These are phyloP conservation scores for Ophiostoma sp. DNA, from an alignment of 2,329 filamentous ascomycete species.

Conservation along the genomic window DNA sequence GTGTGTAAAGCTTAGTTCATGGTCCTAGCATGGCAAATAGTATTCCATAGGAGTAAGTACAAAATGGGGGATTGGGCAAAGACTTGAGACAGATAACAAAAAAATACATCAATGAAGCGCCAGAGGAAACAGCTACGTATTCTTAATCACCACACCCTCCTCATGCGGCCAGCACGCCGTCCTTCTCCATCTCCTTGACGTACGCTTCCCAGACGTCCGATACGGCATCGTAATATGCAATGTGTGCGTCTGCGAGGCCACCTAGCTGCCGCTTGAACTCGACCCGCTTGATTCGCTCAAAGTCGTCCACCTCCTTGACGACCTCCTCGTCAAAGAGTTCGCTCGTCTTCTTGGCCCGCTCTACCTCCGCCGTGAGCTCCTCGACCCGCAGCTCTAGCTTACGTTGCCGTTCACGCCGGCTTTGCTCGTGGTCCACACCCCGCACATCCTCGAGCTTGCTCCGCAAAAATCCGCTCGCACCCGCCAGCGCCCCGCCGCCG, in stretches of 20 bases:
- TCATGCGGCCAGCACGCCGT: conserved; percentile 39
- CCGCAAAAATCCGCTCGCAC: conserved; percentile 79
- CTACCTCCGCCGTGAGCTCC: conserved; percentile 82
- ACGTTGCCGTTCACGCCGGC: conserved; percentile 75
- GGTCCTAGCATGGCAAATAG: not conserved
- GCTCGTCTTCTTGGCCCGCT: conserved; percentile 76
- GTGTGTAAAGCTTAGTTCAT: too few relatives aligned
- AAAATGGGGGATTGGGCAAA: conserved; percentile 9
- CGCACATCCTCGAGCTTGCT: conserved; percentile 95
- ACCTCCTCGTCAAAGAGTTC: conserved; percentile 97
- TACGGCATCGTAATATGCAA: conserved; percentile 76
- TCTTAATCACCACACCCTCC: not conserved
- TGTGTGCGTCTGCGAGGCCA: conserved; percentile 74
- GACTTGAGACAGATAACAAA: not conserved
- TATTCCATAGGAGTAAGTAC: not conserved
- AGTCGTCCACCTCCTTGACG: conserved; percentile 84
- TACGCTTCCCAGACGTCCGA: conserved; percentile 85
- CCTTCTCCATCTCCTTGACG: conserved; percentile 77
- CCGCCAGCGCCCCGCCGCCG: conserved; percentile 47
- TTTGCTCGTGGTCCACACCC: conserved; percentile 92
- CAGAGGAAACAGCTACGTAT: not conserved
- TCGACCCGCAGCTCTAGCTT: conserved; percentile 92
- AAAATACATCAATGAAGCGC: not conserved
- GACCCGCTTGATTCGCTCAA: conserved; percentile 90
- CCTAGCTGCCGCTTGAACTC: conserved; percentile 88